Conservation (phyloP, 345 rosid species). For the Anastatica hierochuntica region DNA sequence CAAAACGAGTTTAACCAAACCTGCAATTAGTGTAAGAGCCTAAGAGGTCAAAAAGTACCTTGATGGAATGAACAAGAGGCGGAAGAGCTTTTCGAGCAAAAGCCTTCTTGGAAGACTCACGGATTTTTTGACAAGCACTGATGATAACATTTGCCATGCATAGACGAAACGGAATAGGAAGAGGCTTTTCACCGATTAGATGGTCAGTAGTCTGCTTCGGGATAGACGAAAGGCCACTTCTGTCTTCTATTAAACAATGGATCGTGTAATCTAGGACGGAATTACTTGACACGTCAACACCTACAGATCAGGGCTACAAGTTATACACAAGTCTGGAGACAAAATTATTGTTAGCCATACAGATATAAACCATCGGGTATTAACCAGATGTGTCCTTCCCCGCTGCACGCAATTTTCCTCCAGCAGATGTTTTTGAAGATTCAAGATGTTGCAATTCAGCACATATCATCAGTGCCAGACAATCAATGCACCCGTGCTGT, state of each 20-base stretch:
- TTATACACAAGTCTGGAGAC: neutral
- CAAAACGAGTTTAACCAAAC: neutral
- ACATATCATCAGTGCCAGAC: slow-evolving; percentile 71
- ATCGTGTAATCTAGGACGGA: slow-evolving; percentile 43
- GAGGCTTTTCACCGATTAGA: slow-evolving; percentile 18
- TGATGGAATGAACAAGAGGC: slow-evolving; percentile 37
- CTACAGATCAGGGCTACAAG: slow-evolving; percentile 31
- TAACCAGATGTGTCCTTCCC: slow-evolving; percentile 30
- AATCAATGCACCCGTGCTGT: slow-evolving; percentile 92
- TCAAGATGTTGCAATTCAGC: slow-evolving; percentile 52
- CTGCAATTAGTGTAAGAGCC: neutral
- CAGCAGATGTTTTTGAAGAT: slow-evolving; percentile 24
- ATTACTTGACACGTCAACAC: slow-evolving; percentile 23
- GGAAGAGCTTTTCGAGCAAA: slow-evolving; percentile 51
- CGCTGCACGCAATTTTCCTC: neutral
- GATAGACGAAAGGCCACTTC: slow-evolving; percentile 20
- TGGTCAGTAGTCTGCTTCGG: slow-evolving; percentile 19
- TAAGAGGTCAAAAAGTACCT: slow-evolving; percentile 40
- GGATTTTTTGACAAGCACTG: slow-evolving; percentile 70
- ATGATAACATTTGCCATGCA: slow-evolving; percentile 92
- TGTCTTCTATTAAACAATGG: slow-evolving; percentile 33
- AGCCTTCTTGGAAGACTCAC: slow-evolving; percentile 40
- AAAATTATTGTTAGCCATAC: neutral
- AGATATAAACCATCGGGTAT: slow-evolving; percentile 16
- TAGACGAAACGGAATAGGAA: slow-evolving; percentile 42